Evolutionary conservation across 768 basidiomycete genomes (phyloP).

Genomic region (Boletus edulis): DNA sequence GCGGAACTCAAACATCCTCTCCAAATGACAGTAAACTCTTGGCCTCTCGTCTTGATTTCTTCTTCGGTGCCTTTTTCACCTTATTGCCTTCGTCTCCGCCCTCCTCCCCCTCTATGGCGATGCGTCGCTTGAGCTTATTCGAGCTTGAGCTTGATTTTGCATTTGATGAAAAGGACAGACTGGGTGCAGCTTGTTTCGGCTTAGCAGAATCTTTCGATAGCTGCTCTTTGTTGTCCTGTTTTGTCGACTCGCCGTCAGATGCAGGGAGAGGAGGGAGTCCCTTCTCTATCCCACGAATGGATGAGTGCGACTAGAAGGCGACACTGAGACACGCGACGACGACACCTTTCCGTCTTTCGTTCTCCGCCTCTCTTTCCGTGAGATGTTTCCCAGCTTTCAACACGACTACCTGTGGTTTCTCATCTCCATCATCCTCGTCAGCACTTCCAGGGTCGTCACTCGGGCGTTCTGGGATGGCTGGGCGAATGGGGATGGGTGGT

Average conservation of each 20-base stretch:
- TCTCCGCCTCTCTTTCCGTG: slow-evolving; percentile 72
- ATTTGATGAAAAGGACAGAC: slow-evolving; percentile 41
- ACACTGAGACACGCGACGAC: slow-evolving; percentile 13
- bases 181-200: slow-evolving; percentile 18
- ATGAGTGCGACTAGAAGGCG: slow-evolving; percentile 2
- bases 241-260: slow-evolving; percentile 24
- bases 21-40: slow-evolving; percentile 39
- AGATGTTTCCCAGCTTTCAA: slow-evolving; percentile 88
- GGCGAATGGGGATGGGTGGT: slow-evolving; percentile 72
- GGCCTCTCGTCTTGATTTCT: slow-evolving; percentile 51
- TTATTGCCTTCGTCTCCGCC: slow-evolving; percentile 22
- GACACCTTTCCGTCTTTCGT: slow-evolving; percentile 68
- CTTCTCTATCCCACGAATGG: slow-evolving; percentile 44
- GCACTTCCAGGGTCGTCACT: slow-evolving; percentile 69
- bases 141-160: slow-evolving; percentile 21
- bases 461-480: slow-evolving; percentile 67
- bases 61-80: slow-evolving; percentile 37
- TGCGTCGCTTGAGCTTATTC: slow-evolving; percentile 35
- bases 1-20: slow-evolving; percentile 29
- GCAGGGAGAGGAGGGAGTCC: slow-evolving; percentile 57
- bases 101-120: slow-evolving; percentile 33
- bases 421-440: slow-evolving; percentile 70
- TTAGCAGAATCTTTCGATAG: slow-evolving; percentile 20
- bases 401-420: slow-evolving; percentile 87
- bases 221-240: slow-evolving; percentile 30